Conservation (phyloP, 225 moss, liverwort and hornwort species). For the Takakia lepidozioides region DNA sequence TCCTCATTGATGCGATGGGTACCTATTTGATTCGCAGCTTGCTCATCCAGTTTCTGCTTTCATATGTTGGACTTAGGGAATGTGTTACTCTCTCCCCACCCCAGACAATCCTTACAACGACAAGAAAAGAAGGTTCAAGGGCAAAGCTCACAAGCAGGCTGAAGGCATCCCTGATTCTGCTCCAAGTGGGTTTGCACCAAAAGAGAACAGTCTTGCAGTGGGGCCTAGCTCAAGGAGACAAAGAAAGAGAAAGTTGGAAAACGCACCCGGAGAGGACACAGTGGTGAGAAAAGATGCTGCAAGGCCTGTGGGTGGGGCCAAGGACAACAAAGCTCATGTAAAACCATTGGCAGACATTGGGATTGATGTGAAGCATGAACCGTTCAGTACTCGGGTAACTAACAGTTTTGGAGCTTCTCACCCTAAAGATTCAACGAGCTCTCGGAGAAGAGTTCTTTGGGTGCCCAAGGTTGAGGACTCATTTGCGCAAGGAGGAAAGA, state of each 20-base stretch:
- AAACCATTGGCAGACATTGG: not conserved
- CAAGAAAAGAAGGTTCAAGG: constrained; percentile 27
- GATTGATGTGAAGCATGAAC: constrained; percentile 2
- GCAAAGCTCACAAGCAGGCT: constrained; percentile 12
- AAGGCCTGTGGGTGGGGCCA: constrained; percentile 1
- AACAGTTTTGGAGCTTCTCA: too few relatives aligned
- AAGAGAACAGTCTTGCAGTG: too few relatives aligned
- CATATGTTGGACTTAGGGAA: too few relatives aligned
- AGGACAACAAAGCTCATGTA: constrained; percentile 2
- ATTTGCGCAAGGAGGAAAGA: constrained; percentile 6
- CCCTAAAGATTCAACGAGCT: not conserved
- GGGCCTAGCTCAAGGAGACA: too few relatives aligned
- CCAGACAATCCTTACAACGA: constrained; percentile 84
- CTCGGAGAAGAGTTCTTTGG: constrained; percentile 26
- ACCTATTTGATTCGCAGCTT: too few relatives aligned
- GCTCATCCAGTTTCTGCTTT: too few relatives aligned
- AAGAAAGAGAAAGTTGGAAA: constrained; percentile 9
- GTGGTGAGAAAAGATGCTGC: constrained; percentile 7
- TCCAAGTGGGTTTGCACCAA: not conserved
- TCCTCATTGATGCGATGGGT: too few relatives aligned
- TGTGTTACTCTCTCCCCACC: constrained; percentile 96
- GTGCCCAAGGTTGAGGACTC: constrained; percentile 9
- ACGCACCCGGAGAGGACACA: constrained; percentile 9
- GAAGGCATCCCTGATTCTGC: not conserved
- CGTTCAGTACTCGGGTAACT: not conserved